Evolutionary conservation across 2,329 filamentous ascomycete genomes (phyloP).

Genomic region (Coniella vitis): DNA sequence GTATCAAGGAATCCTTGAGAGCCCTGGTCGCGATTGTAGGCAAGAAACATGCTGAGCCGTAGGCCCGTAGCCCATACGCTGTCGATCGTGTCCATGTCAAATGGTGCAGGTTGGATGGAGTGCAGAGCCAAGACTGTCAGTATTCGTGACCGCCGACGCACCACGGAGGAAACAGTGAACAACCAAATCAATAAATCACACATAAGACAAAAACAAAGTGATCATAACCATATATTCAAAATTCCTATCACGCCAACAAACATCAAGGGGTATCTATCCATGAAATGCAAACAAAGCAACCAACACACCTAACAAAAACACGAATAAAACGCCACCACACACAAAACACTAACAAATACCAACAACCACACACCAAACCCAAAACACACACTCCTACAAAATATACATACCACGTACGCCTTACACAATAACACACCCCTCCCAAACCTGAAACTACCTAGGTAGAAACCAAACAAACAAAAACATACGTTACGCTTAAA

Average conservation of each 20-base stretch:
- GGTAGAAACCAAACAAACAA: constrained; percentile 12
- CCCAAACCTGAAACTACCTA: constrained; percentile 4
- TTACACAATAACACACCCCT: background rate
- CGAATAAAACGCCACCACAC: background rate
- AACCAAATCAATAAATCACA: background rate
- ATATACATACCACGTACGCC: constrained; percentile 15
- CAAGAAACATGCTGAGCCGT: too few species aligned
- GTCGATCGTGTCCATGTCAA: too few species aligned
- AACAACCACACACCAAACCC: constrained; percentile 1
- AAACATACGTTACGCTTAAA: constrained; percentile 9
- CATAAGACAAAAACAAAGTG: background rate
- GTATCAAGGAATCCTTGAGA: too few species aligned
- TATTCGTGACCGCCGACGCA: too few species aligned
- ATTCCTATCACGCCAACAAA: background rate
- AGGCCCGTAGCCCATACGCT: too few species aligned
- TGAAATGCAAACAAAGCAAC: background rate
- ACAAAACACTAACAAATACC: background rate
- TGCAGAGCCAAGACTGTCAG: too few species aligned
- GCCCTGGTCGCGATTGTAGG: too few species aligned
- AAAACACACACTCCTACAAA: constrained; percentile 14
- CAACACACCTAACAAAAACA: background rate
- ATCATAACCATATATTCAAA: background rate
- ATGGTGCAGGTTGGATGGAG: too few species aligned
- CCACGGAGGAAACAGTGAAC: too few species aligned
- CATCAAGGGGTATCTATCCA: background rate